phyloP scores from a whole-genome alignment of 371 early-diverging fungal genomes.

The Zychaea mexicana region DNA sequence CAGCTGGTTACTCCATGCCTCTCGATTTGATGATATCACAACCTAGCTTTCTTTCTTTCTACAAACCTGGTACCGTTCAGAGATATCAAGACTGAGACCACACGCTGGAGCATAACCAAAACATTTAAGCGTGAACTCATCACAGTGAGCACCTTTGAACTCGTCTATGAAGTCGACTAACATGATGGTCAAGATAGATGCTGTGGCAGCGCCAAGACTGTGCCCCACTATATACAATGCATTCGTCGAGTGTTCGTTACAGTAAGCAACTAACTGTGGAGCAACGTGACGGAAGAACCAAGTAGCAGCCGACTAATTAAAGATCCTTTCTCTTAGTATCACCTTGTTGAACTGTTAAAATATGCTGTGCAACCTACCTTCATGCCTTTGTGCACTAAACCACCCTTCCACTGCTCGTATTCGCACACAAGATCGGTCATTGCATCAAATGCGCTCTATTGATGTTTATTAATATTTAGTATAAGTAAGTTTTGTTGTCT shows the following conservation, averaged over 20 bases:
- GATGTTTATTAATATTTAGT: too few relatives aligned
- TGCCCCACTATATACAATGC: constrained; percentile 79
- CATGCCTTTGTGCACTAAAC: constrained; percentile 85
- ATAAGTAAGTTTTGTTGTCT: too few relatives aligned
- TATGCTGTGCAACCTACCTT: constrained; percentile 28
- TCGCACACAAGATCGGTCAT: constrained; percentile 88
- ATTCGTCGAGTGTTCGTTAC: constrained; percentile 60
- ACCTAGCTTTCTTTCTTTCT: background rate
- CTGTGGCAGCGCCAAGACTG: constrained; percentile 82
- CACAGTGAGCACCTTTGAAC: constrained; percentile 40
- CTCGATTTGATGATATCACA: background rate
- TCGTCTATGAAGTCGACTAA: constrained; percentile 63
- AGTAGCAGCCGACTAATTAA: constrained; percentile 63
- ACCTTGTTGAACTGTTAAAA: background rate
- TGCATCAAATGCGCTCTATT: constrained; percentile 79
- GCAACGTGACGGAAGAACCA: constrained; percentile 76
- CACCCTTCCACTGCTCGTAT: constrained; percentile 86
- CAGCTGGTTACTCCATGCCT: too few relatives aligned
- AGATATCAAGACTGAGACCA: constrained; percentile 40
- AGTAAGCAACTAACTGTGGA: constrained; percentile 70
- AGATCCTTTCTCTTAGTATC: background rate
- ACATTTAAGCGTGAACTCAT: constrained; percentile 36
- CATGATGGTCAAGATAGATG: constrained; percentile 80
- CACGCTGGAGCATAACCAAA: constrained; percentile 56
- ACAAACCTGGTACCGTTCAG: constrained; percentile 45